Base-by-base conservation (phyloP, 768 basidiomycete genomes). In the Pleurotus salmoneostramineus region DNA sequence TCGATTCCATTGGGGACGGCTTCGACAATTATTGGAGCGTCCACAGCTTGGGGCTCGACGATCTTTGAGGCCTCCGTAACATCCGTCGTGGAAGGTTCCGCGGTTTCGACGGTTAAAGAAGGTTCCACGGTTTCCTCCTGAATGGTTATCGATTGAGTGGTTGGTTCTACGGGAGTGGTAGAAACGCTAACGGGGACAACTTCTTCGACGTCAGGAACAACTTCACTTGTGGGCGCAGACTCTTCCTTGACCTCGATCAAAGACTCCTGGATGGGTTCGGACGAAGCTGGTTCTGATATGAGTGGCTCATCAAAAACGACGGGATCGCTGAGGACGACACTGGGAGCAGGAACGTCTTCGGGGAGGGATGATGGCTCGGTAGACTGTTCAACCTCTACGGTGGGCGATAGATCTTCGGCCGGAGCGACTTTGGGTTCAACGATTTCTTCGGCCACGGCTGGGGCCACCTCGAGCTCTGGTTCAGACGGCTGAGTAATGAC, bases 151-250 rank as follows among this genome's bases (percentile, higher is more conserved):
- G 44, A 45, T 45, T 45, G 3, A 1, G 49, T 4, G 2, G 15
- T 4, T 21, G 27, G 10, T 31, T 6, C 49, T 21, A 14, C n/a
- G 10, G 2, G 44, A 45, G 10, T n/a, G 21, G 58, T 34, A 2
- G 52, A 32, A 15, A 17, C 47, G 6, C 34, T 52, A 11, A 21
- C 47, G 35, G 34, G 45, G 50, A 45, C 33, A 34, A 34, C 44
- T 37, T 59, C 60, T 32, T 27, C 55, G 7, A 46, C 33, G n/a
- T 45, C 12, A 45, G 44, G 44, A 15, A 45, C 44, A 45, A 45
- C 44, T 2, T 45, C 44, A 7, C 17, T 17, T 6, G 44, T 2
- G 44, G 44, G 11, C n/a, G 44, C 17, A 15, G 44, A 17, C 15
- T 45, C 44, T 6, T 45, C 44, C 44, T 45, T 45, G 6, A 17